Evolutionary conservation across 257 asterid species (phyloP), one percentile per base, ranked within the genome.

Genomic region (Eucommia ulmoides): DNA sequence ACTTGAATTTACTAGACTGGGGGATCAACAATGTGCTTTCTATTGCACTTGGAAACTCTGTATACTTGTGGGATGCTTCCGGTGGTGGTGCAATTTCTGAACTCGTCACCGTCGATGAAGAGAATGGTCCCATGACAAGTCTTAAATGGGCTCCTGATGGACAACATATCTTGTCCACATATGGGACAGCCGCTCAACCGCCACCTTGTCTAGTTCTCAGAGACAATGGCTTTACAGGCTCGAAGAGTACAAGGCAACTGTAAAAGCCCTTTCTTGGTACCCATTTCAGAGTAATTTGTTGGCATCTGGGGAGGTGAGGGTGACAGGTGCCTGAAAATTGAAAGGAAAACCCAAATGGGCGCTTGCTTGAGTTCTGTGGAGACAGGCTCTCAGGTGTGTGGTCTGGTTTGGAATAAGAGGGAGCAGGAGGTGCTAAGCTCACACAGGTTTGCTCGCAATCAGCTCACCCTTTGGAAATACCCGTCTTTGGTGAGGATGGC

Each of bases 101-200:
- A 49, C 88, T 89, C 22, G 77, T 85, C 59, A 85, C 82, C 0
- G 23, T 85, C 1, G 93, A 82, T 24, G 97, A 85, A 50, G 96
- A 85, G 54, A 58, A 54, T 61, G 97, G 97, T 18, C 97, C 96
- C 0, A 79, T 85, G 41, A 80, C 96, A 1, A 89, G 97, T 49
- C 77, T 89, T 44, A 85, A 73, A 65, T 89, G 95, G 95, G 97
- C 94, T 57, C 97, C 97, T 21, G 96, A 89, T 24, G 97, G 96
- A 16, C 72, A 54, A 50, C 91, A 89, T 46, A 56, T 80, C 21
- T 82, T 59, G 84, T 84, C 52, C 93, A 84, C 67, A 82, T 88
- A 65, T 88, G 97, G 97, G 97, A 88, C 70, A 62, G 83, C 51
- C 60, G 83, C 51, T 79, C 95, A 9, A 16, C 14, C 45, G 81